Percentiles rank a stretch among this genome's conserved stretches.
Evolutionary conservation across 1,284 basidiomycete genomes (phyloP).

Genomic region (Cryptococcus sp.): DNA sequence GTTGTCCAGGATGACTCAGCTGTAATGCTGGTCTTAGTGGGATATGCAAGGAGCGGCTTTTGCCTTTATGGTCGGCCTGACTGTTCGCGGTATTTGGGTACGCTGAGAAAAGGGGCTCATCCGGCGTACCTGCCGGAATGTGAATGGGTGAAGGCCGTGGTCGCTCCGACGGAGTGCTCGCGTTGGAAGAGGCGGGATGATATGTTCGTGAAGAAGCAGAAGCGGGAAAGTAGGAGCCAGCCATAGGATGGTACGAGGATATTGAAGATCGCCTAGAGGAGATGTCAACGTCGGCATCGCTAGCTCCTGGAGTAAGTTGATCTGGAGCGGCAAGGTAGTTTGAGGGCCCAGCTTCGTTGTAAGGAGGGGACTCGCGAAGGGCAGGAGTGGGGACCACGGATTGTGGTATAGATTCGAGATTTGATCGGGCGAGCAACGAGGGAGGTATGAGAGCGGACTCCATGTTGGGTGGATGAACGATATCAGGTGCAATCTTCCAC

Average conservation of each 20-base stretch:
- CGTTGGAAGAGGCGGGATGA: constrained; percentile 15
- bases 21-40: constrained; percentile 19
- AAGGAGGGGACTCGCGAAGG: neutral
- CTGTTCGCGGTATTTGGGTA: constrained; percentile 30
- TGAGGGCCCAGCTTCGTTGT: neutral
- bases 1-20: constrained; percentile 8
- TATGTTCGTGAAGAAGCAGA: neutral
- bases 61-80: constrained; percentile 19
- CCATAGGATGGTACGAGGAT: constrained; percentile 17
- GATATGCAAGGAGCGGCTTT: constrained; percentile 17
- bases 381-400: constrained; percentile 31
- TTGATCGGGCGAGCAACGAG: constrained; percentile 13
- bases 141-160: constrained; percentile 26
- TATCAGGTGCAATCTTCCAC: no score
- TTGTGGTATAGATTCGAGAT: constrained; percentile 27
- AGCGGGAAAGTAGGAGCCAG: constrained; percentile 31
- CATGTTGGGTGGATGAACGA: no score
- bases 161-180: constrained; percentile 26
- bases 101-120: constrained; percentile 42
- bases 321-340: no score
- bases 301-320: neutral
- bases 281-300: constrained; percentile 9
- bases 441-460: constrained; percentile 5
- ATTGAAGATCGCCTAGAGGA: constrained; percentile 17
- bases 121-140: constrained; percentile 32